Evolutionary conservation across 345 rosid genomes (phyloP), one percentile per base, ranked within the genome.

Genomic region (Pelargonium nanum): DNA sequence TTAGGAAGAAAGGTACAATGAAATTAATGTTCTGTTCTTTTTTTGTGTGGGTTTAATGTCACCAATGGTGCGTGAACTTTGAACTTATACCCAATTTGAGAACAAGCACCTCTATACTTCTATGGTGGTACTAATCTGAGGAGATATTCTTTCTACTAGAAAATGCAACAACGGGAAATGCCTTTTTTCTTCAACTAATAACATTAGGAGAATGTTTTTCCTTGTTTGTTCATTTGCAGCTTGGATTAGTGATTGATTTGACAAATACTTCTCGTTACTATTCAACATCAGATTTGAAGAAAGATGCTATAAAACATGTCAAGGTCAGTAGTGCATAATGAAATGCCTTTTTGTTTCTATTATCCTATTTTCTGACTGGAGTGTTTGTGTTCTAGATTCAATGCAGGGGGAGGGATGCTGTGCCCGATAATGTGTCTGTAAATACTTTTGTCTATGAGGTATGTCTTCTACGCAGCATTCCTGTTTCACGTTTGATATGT

Each of bases 211-310:
- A 22, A 34, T 21, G 50, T 24, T 30, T 45, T 65, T 26, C 50
- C 56, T 56, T 65, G 45, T 64, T 24, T 8, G n/a, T 53, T 53
- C 32, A 57, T 58, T 61, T 69, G 68, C 88, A 94, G 99, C 88
- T 94, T 73, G 99, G 96, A 67, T 76, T 94, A 65, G 99, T 94
- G 73, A 90, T 94, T 65, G 99, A 94, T 85, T 79, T 94, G 80
- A 94, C 99, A 55, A 94, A 94, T 81, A 90, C 99, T 52, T 70
- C 77, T 26, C 95, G 95, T 51, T 90, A 94, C 81, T 94, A 94
- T 77, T 70, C 77, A 65, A 69, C 86, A 16, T 4, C 61, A 22
- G 97, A 90, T 71, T 75, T 94, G 79, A 85, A 86, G 84, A 88
- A 72, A 67, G 91, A 84, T 6, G 95, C 90, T 62, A 94, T 94